These are phyloP conservation scores for Phytophthora rubi DNA, from an alignment of 352 stramenopile genomes.

Conservation along the genomic window DNA sequence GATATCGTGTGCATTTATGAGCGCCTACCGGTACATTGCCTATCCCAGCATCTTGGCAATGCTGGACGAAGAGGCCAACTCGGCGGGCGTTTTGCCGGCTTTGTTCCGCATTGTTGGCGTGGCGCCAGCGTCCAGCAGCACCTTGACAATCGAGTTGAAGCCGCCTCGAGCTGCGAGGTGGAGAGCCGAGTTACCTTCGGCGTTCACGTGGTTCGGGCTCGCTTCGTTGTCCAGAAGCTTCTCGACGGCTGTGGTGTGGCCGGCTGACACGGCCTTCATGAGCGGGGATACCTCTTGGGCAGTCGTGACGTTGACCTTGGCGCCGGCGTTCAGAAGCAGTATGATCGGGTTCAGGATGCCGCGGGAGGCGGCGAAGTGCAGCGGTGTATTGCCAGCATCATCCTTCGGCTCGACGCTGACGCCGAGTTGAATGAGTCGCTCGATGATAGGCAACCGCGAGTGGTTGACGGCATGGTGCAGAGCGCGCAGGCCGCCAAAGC, in stretches of 20 bases:
- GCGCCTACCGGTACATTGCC: background rate
- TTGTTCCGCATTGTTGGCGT: constrained; percentile 70
- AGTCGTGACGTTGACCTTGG: constrained; percentile 79
- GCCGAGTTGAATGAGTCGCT: constrained; percentile 78
- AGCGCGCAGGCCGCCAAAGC: constrained; percentile 82
- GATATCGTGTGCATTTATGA: background rate
- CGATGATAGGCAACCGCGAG: constrained; percentile 61
- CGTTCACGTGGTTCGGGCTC: constrained; percentile 66
- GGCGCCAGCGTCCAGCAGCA: constrained; percentile 65
- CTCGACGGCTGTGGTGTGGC: constrained; percentile 83
- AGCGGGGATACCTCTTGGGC: constrained; percentile 83
- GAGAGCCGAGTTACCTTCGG: constrained; percentile 84
- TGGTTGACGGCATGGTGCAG: constrained; percentile 90
- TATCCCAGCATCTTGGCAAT: constrained; percentile 70
- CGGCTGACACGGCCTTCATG: constrained; percentile 86
- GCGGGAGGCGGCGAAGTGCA: constrained; percentile 83
- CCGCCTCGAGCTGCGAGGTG: constrained; percentile 85
- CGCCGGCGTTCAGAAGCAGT: constrained; percentile 75
- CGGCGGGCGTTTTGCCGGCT: constrained; percentile 74
- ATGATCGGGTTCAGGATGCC: constrained; percentile 89
- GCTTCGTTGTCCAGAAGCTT: constrained; percentile 88
- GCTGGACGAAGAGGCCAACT: constrained; percentile 67
- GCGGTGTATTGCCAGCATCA: constrained; percentile 84
- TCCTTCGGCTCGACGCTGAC: constrained; percentile 80
- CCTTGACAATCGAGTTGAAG: constrained; percentile 74